phyloP scores from a whole-genome alignment of 441 rosid genomes.

The Pelargonium myrrhifolium region DNA sequence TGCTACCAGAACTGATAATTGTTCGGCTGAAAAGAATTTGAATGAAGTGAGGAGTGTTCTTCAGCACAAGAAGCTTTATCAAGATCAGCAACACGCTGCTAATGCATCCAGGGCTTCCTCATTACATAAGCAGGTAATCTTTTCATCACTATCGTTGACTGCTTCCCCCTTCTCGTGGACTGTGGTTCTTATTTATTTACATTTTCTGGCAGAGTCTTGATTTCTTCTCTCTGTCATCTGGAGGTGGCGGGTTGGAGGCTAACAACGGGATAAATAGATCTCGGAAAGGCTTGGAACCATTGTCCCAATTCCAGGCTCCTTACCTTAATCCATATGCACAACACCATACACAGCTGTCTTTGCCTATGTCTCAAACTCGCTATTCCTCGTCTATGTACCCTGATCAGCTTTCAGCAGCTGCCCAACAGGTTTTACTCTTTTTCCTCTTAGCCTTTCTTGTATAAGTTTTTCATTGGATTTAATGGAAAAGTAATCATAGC shows the following conservation, averaged over 20 bases:
- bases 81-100: slow-evolving; percentile 26
- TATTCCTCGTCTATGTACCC: slow-evolving; percentile 30
- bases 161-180: background rate
- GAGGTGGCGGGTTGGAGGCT: slow-evolving; percentile 25
- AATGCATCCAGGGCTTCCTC: slow-evolving; percentile 20
- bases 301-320: slow-evolving; percentile 35
- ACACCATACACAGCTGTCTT: slow-evolving; percentile 31
- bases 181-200: slow-evolving; percentile 16
- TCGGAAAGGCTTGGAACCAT: slow-evolving; percentile 26
- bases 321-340: slow-evolving; percentile 30
- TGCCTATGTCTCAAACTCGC: slow-evolving; percentile 26
- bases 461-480: background rate
- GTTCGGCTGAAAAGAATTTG: slow-evolving; percentile 18
- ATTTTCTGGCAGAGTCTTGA: slow-evolving; percentile 45
- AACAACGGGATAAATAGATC: slow-evolving; percentile 17
- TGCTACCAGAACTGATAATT: slow-evolving; percentile 8
- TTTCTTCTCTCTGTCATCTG: slow-evolving; percentile 57
- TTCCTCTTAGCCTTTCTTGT: background rate
- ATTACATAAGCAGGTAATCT: slow-evolving; percentile 43
- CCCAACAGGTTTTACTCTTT: slow-evolving; percentile 47
- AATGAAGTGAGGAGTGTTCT: slow-evolving; percentile 26
- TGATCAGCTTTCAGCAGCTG: slow-evolving; percentile 32
- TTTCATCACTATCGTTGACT: slow-evolving; percentile 6
- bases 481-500: background rate
- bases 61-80: slow-evolving; percentile 19